Conservation (phyloP, 139 green algal species). For the Chloropicon primus region DNA sequence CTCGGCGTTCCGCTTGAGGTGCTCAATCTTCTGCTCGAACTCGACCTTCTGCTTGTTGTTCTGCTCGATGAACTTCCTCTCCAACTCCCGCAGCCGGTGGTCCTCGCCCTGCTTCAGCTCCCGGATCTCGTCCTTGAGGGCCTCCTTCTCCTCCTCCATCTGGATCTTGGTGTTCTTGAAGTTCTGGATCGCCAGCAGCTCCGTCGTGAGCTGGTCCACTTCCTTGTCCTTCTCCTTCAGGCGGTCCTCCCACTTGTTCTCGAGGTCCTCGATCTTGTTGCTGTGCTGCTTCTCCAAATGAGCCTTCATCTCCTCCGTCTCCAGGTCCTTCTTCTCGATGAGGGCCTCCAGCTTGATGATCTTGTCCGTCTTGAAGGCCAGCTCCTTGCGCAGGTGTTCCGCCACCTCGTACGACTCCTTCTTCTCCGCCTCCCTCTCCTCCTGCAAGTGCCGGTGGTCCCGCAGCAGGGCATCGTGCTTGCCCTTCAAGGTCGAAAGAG, state of each 20-base stretch:
- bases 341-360: constrained; percentile 36
- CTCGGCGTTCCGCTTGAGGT: constrained; percentile 45
- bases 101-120: constrained; percentile 38
- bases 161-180: constrained; percentile 20
- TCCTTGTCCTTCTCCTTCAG: constrained; percentile 1
- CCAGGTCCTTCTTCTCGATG: constrained; percentile 14
- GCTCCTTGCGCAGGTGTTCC: constrained; percentile 48
- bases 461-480: constrained; percentile 31
- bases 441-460: constrained; percentile 44
- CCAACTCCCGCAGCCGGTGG: constrained; percentile 31
- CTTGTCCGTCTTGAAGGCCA: constrained; percentile 40
- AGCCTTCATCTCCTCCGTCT: background rate
- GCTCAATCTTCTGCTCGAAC: constrained; percentile 53
- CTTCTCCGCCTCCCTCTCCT: constrained; percentile 37
- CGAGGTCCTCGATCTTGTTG: background rate
- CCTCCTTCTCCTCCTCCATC: constrained; percentile 36
- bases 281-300: background rate
- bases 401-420: constrained; percentile 48
- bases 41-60: constrained; percentile 48
- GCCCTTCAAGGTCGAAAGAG: constrained; percentile 37
- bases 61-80: constrained; percentile 54
- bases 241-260: background rate
- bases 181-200: constrained; percentile 10
- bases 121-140: constrained; percentile 45
- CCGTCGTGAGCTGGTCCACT: constrained; percentile 4